A percentile compares a stretch with the other conserved stretches of the same genome.
These are phyloP conservation scores for Canna indica DNA, from an alignment of 176 grass and related monocot genomes.

Conservation along the genomic window DNA sequence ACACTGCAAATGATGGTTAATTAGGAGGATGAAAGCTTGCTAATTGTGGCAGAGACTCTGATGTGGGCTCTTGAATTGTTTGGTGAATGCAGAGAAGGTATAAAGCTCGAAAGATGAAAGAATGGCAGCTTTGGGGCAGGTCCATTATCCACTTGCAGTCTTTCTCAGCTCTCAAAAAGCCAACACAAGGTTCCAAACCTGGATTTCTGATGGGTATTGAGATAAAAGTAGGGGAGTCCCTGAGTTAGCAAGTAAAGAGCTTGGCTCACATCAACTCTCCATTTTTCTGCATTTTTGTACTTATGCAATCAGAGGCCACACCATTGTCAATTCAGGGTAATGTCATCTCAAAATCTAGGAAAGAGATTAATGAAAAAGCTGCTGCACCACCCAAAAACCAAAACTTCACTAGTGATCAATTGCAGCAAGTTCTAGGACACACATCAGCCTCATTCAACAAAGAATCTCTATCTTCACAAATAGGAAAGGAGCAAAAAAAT, in stretches of 20 bases:
- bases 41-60: neutral
- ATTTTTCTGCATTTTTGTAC: neutral
- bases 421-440: neutral
- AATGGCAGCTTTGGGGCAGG: slow-evolving; percentile 1
- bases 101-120: neutral
- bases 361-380: neutral
- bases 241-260: too few species aligned
- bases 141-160: slow-evolving; percentile 4
- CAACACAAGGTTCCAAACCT: neutral
- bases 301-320: neutral
- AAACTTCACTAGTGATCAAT: neutral
- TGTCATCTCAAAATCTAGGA: neutral
- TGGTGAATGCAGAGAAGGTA: neutral
- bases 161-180: neutral
- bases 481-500: neutral
- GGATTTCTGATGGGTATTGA: neutral
- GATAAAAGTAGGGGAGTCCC: too few species aligned
- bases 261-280: too few species aligned
- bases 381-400: neutral
- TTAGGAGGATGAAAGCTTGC: neutral
- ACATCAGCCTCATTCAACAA: neutral
- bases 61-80: too few species aligned
- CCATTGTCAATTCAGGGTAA: too few species aligned
- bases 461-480: too few species aligned
- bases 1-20: too few species aligned